These are phyloP conservation scores for Ilyonectria mors-panacis DNA, from an alignment of 2,329 filamentous ascomycete species.

Conservation along the genomic window DNA sequence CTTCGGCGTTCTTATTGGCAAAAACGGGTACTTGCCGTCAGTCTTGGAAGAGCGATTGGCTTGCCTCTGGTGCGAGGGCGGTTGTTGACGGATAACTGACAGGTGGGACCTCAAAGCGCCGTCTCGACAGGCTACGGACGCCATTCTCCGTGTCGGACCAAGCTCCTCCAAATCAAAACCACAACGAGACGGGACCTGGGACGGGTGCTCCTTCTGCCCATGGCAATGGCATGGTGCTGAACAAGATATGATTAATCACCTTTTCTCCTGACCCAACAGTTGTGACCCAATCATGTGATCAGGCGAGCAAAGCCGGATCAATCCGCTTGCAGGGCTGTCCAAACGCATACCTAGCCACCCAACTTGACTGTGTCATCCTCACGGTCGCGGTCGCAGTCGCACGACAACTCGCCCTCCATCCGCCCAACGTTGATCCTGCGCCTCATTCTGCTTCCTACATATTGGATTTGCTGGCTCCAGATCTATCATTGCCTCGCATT, in stretches of 20 bases:
- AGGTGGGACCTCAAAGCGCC: slow-evolving; percentile 17
- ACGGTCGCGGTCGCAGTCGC: slow-evolving; percentile 34
- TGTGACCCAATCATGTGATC: slow-evolving; percentile 47
- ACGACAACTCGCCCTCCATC: slow-evolving; percentile 35
- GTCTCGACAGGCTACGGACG: slow-evolving; percentile 2
- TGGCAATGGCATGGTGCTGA: slow-evolving; percentile 21
- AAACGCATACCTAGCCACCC: slow-evolving; percentile 28
- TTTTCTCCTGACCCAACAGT: slow-evolving; percentile 33
- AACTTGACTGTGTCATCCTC: slow-evolving; percentile 40
- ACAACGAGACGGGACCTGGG: slow-evolving; percentile 7
- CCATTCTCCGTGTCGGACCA: not conserved
- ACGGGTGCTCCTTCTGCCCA: slow-evolving; percentile 18
- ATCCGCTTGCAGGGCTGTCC: slow-evolving; percentile 33
- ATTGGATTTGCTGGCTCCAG: slow-evolving; percentile 21
- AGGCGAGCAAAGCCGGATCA: slow-evolving; percentile 29
- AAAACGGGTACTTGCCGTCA: not conserved
- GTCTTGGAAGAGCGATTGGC: not conserved
- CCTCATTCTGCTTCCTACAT: slow-evolving; percentile 21
- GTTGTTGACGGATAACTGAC: slow-evolving; percentile 5
- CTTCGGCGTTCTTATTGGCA: not conserved
- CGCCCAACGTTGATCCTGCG: slow-evolving; percentile 27
- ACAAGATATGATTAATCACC: slow-evolving; percentile 39
- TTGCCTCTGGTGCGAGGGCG: not conserved
- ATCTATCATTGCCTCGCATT: slow-evolving; percentile 28
- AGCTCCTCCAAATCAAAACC: not conserved